Base-by-base conservation (phyloP, 306 rosid species). In the Acacia melanoxylon region DNA sequence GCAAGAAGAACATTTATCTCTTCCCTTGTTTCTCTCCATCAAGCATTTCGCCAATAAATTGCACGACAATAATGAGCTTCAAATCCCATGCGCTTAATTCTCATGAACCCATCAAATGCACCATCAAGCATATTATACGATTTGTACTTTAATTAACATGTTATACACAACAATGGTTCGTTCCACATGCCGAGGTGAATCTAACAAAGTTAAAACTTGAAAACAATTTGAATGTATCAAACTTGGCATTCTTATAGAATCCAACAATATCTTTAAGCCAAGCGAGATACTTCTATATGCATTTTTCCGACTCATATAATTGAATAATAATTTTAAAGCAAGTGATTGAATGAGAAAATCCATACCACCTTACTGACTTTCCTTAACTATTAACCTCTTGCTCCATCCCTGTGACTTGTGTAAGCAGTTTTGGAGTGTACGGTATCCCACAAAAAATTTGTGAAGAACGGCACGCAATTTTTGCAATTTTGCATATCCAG, bases 31-130 rank as follows among this genome's bases (percentile, higher is more conserved):
- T 17, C 73, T 84, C 69, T 91, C 91, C 22, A 81, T 84, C 89
- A 91, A 88, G 75, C 94, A 89, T 80, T 92, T 91, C 83, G 91
- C 77, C 90, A 92, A 81, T 85, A 92, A 88, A 78, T 92, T 92
- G 78, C 94, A 89, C 1, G 89, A 74, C 73, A 11, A 48, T 46
- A 89, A 83, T 80, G 44, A 31, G 85, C 89, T 61, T 74, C 62
- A 86, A 85, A 78, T 52, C 92, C 91, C 71, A 78, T 22, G 61
- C 56, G 77, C 82, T 83, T 91, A 66, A 84, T 89, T 74, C 74
- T 83, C 80, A 86, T 15, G 88, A 81, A 87, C 67, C 89, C 93
- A 59, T 87, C 81, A 31, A 80, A 68, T 35, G 94, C 88, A 49
- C 88, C 84, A 82, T 89, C 92, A 85, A 88, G 88, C 97, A 91